Percentiles rank a stretch among this genome's conserved stretches.
These are phyloP conservation scores for Macrotyloma uniflorum DNA, from an alignment of 306 rosid genomes.

Conservation along the genomic window DNA sequence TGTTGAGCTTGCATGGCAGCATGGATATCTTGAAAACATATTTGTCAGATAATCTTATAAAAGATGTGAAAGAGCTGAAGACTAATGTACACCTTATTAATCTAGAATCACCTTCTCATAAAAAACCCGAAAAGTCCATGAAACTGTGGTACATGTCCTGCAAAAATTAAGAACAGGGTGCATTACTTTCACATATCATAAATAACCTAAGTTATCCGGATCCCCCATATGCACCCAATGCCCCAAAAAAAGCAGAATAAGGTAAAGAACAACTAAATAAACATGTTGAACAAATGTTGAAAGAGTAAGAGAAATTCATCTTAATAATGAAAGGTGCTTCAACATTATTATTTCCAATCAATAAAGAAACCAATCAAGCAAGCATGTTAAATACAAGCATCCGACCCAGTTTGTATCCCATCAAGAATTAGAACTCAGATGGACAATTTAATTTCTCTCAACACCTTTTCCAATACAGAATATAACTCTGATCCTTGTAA, in stretches of 20 bases:
- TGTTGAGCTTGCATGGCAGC: neutral
- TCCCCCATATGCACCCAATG: neutral
- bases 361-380: neutral
- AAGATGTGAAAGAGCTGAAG: constrained; percentile 2
- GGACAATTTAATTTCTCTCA: constrained; percentile 18
- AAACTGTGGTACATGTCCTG: constrained; percentile 99
- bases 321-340: neutral
- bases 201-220: constrained; percentile 5
- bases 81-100: constrained; percentile 10
- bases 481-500: neutral
- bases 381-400: constrained; percentile 16
- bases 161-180: constrained; percentile 33
- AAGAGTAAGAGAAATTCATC: neutral
- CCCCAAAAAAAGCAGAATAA: neutral
- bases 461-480: constrained; percentile 12
- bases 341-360: constrained; percentile 14
- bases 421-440: neutral
- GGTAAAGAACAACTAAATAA: neutral
- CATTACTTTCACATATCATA: neutral
- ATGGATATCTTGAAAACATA: constrained; percentile 7
- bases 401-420: constrained; percentile 1
- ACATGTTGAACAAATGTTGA: neutral
- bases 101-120: constrained; percentile 85
- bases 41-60: neutral
- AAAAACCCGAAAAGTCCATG: constrained; percentile 97